Percentiles rank a stretch among this genome's conserved stretches.
Conservation (phyloP, 2,329 filamentous ascomycete species). For the Aspergillus vadensis region DNA sequence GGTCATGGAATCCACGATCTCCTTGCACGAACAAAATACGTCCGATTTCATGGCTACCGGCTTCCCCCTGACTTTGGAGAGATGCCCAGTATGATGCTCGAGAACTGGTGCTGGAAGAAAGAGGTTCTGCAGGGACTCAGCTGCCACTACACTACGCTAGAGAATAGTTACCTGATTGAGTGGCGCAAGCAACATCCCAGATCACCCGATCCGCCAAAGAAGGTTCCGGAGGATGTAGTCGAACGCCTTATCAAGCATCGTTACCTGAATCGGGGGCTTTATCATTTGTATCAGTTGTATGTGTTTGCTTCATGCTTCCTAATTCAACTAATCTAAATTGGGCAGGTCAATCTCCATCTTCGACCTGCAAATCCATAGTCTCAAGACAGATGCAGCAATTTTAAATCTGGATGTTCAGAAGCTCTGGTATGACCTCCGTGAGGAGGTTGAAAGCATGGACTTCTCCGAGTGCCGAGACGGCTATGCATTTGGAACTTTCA, state of each 20-base stretch:
- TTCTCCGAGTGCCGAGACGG: slow-evolving; percentile 62
- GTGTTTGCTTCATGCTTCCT: not conserved
- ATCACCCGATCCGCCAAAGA: not conserved
- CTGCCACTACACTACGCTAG: not conserved
- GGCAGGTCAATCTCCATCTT: not conserved
- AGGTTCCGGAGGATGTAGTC: not conserved
- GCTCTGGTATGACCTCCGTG: slow-evolving; percentile 64
- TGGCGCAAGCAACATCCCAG: not conserved
- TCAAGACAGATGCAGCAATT: slow-evolving; percentile 63
- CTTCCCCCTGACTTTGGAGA: not conserved
- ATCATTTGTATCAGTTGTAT: slow-evolving; percentile 2
- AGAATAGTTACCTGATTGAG: not conserved
- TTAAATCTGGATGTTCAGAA: slow-evolving; percentile 83
- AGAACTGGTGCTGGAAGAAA: slow-evolving; percentile 2
- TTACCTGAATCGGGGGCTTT: slow-evolving; percentile 52
- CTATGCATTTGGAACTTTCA: slow-evolving; percentile 62
- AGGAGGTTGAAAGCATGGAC: slow-evolving; percentile 63
- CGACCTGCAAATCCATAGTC: not conserved
- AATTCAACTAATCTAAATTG: not conserved
- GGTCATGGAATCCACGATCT: not conserved
- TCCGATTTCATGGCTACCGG: not conserved
- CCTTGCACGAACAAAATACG: not conserved
- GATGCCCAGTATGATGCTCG: not conserved
- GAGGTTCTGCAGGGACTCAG: not conserved
- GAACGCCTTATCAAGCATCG: slow-evolving; percentile 66